These are phyloP conservation scores for Pseudocercospora crystallina DNA, from an alignment of 2,329 filamentous ascomycete species.

Conservation along the genomic window DNA sequence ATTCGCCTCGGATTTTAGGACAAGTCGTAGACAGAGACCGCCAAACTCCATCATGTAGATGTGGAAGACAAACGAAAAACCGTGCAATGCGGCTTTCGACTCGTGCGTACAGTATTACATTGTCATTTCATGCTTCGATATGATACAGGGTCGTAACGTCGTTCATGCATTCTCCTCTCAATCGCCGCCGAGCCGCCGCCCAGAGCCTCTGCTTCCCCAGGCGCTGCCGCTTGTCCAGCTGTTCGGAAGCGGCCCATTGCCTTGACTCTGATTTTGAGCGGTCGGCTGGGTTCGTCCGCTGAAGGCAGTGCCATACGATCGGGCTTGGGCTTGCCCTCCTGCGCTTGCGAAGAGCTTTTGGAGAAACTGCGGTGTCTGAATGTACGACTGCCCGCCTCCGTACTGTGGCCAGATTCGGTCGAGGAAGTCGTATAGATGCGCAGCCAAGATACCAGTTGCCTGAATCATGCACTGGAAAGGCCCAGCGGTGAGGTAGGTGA, in stretches of 20 bases:
- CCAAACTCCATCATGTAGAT: too few species aligned
- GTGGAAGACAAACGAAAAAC: too few species aligned
- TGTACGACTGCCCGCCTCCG: slow-evolving; percentile 75
- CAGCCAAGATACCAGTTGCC: slow-evolving; percentile 76
- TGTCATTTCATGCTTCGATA: too few species aligned
- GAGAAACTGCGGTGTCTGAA: slow-evolving; percentile 72
- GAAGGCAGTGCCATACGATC: slow-evolving; percentile 64
- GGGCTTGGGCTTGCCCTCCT: slow-evolving; percentile 46
- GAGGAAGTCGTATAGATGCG: slow-evolving; percentile 88
- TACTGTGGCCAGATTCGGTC: slow-evolving; percentile 85
- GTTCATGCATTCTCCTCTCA: background rate
- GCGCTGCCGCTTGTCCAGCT: slow-evolving; percentile 34
- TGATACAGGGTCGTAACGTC: too few species aligned
- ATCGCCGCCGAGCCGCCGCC: slow-evolving; percentile 16
- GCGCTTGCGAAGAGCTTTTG: slow-evolving; percentile 61
- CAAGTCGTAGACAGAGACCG: too few species aligned
- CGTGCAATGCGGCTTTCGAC: too few species aligned
- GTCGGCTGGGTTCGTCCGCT: slow-evolving; percentile 41
- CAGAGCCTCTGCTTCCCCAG: slow-evolving; percentile 49
- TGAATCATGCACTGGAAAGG: slow-evolving; percentile 60
- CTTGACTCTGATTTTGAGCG: slow-evolving; percentile 26
- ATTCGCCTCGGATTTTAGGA: too few species aligned
- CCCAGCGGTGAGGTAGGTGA: slow-evolving; percentile 69
- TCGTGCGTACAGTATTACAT: too few species aligned
- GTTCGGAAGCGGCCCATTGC: slow-evolving; percentile 24